phyloP scores from a whole-genome alignment of 2,329 filamentous ascomycete genomes.

The Lecanosticta acicola region DNA sequence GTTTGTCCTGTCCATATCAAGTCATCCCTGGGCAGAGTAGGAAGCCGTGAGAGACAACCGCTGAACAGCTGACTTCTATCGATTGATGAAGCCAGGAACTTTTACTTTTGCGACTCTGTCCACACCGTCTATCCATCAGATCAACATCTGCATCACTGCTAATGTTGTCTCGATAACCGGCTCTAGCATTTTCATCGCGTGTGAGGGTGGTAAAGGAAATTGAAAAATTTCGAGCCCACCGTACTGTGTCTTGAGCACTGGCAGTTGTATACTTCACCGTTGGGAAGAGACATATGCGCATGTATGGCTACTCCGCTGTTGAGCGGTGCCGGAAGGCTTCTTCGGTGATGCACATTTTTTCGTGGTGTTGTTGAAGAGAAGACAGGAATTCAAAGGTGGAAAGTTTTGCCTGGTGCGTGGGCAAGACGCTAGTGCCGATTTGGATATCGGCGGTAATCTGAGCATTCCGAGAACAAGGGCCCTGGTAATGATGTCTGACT shows the following conservation, averaged over 20 bases:
- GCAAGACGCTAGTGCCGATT: too few relatives aligned
- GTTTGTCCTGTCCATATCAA: constrained; percentile 19
- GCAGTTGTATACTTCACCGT: background rate
- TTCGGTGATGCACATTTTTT: background rate
- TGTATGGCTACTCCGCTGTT: too few relatives aligned
- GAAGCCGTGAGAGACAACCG: constrained; percentile 18
- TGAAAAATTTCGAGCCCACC: background rate
- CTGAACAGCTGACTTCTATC: constrained; percentile 12
- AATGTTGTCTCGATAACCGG: constrained; percentile 9
- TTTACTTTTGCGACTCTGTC: constrained; percentile 30
- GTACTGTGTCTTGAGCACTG: background rate
- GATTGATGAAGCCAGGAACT: constrained; percentile 13
- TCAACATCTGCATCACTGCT: background rate
- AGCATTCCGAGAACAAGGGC: too few relatives aligned
- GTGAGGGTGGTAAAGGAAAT: background rate
- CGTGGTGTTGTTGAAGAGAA: background rate
- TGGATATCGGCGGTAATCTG: too few relatives aligned
- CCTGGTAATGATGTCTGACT: too few relatives aligned
- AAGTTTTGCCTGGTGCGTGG: too few relatives aligned
- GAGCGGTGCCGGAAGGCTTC: too few relatives aligned
- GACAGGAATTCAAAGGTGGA: background rate
- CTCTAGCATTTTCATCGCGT: constrained; percentile 29
- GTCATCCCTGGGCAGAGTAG: constrained; percentile 15
- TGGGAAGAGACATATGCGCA: background rate
- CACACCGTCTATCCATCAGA: constrained; percentile 21